Evolutionary conservation across 2,329 filamentous ascomycete genomes (phyloP), one percentile per base, ranked within the genome.

Genomic region (Colletotrichum sp.): DNA sequence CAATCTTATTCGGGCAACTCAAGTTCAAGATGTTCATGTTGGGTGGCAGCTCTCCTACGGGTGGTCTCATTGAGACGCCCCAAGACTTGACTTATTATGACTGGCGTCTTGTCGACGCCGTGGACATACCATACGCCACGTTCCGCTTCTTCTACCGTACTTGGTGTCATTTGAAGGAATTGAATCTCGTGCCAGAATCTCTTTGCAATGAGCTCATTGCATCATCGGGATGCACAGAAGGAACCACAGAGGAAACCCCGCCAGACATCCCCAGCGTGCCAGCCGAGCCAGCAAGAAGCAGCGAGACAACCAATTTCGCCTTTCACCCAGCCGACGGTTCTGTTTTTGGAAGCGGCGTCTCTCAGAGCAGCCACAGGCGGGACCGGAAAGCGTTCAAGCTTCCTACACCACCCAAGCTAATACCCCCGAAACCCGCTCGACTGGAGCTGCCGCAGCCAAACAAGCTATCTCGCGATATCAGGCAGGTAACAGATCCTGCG

Each of bases 91-190:
- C 81, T 13, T 92, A 86, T 80, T 92, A 89, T 78, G 85, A 90
- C 77, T 92, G 88, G 82, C 81, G 85, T 59, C 83, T 92, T 5
- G 79, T 87, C 26, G 91, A 92, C 72, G 81, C 89, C 0, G 89
- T 85, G 70, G 87, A 91, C 59, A 84, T 81, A 3, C 91, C 91
- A 1, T 92, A 87, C 77, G 87, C 87, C 6, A 87, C 86, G 0
- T 92, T 92, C 76, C 85, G 85, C 30, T 90, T 92, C 76, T 89
- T 92, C 75, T 92, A 92, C 77, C 87, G 90, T 34, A 90, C 88
- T 8, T 88, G 86, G 87, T 83, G 85, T 12, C 87, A 86, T 70
- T 85, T 92, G 13, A 79, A 83, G 9, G 81, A 85, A 36, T 84
- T 91, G 12, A 89, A 88, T 69, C 81, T 92, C 6, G 85, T 90